phyloP scores from a whole-genome alignment of 1,284 basidiomycete species.

The Cerioporus squamosus region DNA sequence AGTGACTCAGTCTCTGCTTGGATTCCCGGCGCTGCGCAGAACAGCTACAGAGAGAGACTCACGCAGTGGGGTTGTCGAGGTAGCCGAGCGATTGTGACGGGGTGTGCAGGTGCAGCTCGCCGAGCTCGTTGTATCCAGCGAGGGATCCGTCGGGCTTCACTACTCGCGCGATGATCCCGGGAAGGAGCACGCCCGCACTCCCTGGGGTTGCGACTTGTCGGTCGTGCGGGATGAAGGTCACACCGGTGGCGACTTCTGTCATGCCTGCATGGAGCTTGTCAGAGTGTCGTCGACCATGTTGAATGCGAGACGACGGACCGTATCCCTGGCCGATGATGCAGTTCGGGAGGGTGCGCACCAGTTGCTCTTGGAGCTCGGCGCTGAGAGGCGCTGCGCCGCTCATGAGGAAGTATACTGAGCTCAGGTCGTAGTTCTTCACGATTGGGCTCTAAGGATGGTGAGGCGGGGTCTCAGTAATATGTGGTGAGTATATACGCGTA shows the following conservation, averaged over 20 bases:
- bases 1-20: slow-evolving; percentile 10
- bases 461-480: not conserved
- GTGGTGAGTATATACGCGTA: slow-evolving; percentile 27
- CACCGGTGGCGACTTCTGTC: slow-evolving; percentile 54
- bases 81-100: slow-evolving; percentile 50
- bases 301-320: slow-evolving; percentile 36
- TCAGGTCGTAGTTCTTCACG: slow-evolving; percentile 65
- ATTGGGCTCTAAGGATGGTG: slow-evolving; percentile 54
- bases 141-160: slow-evolving; percentile 44
- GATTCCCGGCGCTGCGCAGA: too few species aligned
- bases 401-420: slow-evolving; percentile 56
- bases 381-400: slow-evolving; percentile 73
- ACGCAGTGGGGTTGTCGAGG: slow-evolving; percentile 50
- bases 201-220: slow-evolving; percentile 33
- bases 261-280: slow-evolving; percentile 31
- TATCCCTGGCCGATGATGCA: slow-evolving; percentile 64
- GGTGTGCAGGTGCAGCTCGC: slow-evolving; percentile 45
- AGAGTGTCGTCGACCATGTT: too few species aligned
- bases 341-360: slow-evolving; percentile 59
- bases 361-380: slow-evolving; percentile 56
- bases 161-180: slow-evolving; percentile 42
- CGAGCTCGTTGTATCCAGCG: slow-evolving; percentile 42
- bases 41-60: slow-evolving; percentile 39
- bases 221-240: slow-evolving; percentile 35
- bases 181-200: slow-evolving; percentile 43